Conservation (phyloP, 208 protist genomes). For the Lotmaria passim region DNA sequence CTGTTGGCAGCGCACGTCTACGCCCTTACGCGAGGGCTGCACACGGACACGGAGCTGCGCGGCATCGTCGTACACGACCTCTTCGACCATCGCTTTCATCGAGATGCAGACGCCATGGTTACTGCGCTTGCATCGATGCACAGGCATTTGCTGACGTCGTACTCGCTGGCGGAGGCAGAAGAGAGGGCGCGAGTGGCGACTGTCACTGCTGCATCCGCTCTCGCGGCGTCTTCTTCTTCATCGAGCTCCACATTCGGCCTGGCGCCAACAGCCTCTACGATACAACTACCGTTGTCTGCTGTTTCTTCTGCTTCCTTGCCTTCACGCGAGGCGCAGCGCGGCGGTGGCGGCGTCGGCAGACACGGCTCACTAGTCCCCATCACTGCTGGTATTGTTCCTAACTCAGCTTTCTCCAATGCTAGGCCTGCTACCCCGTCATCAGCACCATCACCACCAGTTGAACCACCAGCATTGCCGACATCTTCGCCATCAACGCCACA, state of each 20-base stretch:
- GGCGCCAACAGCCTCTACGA: not conserved
- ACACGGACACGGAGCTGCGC: constrained; percentile 14
- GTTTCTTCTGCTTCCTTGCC: not conserved
- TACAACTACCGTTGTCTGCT: not conserved
- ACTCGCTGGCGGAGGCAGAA: constrained; percentile 14
- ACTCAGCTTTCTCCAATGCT: not conserved
- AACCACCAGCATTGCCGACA: too few relatives aligned
- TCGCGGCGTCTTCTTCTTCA: not conserved
- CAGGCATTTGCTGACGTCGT: not conserved
- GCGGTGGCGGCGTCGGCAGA: not conserved
- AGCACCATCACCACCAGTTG: too few relatives aligned
- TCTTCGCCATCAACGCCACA: too few relatives aligned
- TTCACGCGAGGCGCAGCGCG: not conserved
- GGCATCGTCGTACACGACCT: constrained; percentile 20
- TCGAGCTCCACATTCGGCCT: too few relatives aligned
- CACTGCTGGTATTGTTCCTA: constrained; percentile 1
- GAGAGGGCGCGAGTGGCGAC: not conserved
- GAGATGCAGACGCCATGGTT: constrained; percentile 7
- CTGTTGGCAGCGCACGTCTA: constrained; percentile 36
- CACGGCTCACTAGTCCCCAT: not conserved
- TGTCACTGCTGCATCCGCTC: not conserved
- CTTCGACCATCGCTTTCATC: not conserved
- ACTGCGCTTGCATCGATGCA: not conserved
- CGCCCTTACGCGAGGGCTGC: constrained; percentile 23
- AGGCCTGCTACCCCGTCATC: too few relatives aligned